Evolutionary conservation across 257 asterid species (phyloP), one percentile per base, ranked within the genome.

Genomic region (Ilex aquifolium): DNA sequence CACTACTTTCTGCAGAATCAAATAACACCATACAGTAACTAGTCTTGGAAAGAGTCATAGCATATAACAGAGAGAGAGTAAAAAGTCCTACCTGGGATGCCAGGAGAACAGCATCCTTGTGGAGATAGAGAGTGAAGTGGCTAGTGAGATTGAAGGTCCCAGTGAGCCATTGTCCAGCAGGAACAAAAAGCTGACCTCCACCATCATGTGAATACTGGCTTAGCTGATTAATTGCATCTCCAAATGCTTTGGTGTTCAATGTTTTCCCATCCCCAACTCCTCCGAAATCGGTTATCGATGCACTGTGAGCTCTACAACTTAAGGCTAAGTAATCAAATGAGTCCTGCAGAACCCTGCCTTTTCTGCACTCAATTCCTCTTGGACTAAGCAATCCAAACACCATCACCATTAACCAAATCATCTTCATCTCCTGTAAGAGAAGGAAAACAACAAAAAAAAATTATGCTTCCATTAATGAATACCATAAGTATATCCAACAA

Each of bases 251-350:
- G 0, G 98, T 91, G 71, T 91, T 91, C 44, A 84, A 62, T 7
- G 96, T 91, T 31, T 59, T 48, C 9, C 98, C 98, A 77, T 91
- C 95, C 2, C 98, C 98, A 13, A 88, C 81, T 10, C 95, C 98
- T 3, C 96, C 96, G 68, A 68, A 91, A 0, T 91, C 98, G 6
- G 71, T 29, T 16, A 91, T 86, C 3, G 96, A 86, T 40, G 95
- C 96, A 69, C 83, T 81, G 79, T 88, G 87, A 1, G 13, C 70
- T 79, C 98, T 91, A 74, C 98, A 91, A 17, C 74, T 84, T 4
- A 88, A 84, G n/a, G 95, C 95, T 4, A 86, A 77, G 73, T 88
- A 86, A 75, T 83, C 88, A 2, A 81, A 58, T 0, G 70, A 66
- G 10, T 56, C 69, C 27, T 51, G 6, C 14, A 48, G 8, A 21